Evolutionary conservation across 2,329 filamentous ascomycete species (phyloP).

Genomic region (Magnaporthiopsis poae): DNA sequence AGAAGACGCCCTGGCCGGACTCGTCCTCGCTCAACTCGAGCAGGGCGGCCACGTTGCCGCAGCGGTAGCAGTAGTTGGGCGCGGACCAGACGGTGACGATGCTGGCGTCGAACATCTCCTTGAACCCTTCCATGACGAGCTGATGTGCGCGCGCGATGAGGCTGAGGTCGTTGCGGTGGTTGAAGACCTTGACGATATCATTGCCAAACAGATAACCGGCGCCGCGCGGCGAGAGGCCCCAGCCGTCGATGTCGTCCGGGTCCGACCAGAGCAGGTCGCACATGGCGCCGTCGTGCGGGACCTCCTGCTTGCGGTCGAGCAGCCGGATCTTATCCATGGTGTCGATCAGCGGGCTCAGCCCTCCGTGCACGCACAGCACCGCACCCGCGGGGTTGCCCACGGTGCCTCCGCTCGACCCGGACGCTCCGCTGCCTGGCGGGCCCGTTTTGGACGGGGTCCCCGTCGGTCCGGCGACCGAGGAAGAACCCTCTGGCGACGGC

Average conservation of each 20-base stretch:
- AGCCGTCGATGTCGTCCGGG: conserved; percentile 93
- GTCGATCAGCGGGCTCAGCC: conserved; percentile 82
- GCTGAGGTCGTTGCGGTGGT: conserved; percentile 83
- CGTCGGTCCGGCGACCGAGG: conserved; percentile 6
- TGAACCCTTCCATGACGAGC: conserved; percentile 98
- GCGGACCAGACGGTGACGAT: conserved; percentile 99
- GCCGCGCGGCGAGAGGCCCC: conserved; percentile 86
- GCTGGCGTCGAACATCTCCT: conserved; percentile 93
- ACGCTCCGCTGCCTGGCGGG: conserved; percentile 69
- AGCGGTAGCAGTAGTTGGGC: conserved; percentile 93
- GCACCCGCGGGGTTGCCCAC: conserved; percentile 64
- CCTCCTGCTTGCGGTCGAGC: conserved; percentile 93
- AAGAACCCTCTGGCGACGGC: conserved; percentile 1
- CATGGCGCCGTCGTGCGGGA: conserved; percentile 97
- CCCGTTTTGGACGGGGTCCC: conserved; percentile 33
- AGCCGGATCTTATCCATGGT: conserved; percentile 91
- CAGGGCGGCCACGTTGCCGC: conserved; percentile 90
- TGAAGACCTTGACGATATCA: conserved; percentile 93
- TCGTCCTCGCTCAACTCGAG: conserved; percentile 85
- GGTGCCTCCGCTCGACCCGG: conserved; percentile 55
- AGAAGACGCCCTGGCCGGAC: conserved; percentile 60
- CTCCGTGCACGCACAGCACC: conserved; percentile 90
- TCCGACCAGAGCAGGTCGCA: conserved; percentile 97
- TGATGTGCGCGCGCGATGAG: conserved; percentile 92
- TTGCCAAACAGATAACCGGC: conserved; percentile 92